A percentile compares a stretch with the other conserved stretches of the same genome.
Evolutionary conservation across 2,329 filamentous ascomycete species (phyloP).

Genomic region (Akanthomyces dipterigenus): DNA sequence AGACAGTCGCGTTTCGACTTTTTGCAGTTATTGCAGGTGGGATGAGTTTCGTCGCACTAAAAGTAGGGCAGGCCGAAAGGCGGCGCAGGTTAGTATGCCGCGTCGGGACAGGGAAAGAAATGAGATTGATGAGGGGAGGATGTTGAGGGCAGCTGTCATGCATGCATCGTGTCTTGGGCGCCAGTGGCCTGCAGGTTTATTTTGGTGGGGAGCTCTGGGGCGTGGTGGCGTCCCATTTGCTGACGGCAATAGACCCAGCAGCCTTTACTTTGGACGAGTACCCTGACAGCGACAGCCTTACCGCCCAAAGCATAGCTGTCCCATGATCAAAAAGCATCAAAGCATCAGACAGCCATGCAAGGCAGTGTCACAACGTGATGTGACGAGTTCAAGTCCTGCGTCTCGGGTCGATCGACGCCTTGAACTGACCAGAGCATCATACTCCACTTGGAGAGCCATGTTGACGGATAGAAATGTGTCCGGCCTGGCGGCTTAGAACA

Average conservation of each 20-base stretch:
- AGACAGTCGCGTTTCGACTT: conserved; percentile 84
- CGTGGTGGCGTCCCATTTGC: background rate
- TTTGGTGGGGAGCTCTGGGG: conserved; percentile 12
- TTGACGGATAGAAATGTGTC: background rate
- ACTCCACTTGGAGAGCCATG: conserved; percentile 5
- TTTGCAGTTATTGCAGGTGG: conserved; percentile 82
- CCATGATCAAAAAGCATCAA: background rate
- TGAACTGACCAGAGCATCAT: background rate
- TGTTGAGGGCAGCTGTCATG: background rate
- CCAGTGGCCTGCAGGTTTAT: conserved; percentile 13
- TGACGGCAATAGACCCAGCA: conserved; percentile 3
- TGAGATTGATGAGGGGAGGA: background rate
- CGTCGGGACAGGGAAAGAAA: background rate
- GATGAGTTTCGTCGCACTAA: conserved; percentile 94
- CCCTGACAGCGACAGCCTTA: background rate
- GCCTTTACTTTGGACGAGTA: background rate
- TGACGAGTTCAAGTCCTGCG: background rate
- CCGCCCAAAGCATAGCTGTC: background rate
- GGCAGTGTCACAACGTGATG: background rate
- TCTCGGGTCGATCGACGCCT: background rate
- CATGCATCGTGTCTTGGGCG: conserved; percentile 10
- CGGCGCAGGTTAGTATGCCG: background rate
- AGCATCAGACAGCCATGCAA: background rate
- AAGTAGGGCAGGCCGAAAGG: conserved; percentile 20
- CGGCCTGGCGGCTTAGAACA: background rate